Base-by-base conservation (phyloP, 192 early-diverging fungal species). In the Borealophlyctis nickersoniae region DNA sequence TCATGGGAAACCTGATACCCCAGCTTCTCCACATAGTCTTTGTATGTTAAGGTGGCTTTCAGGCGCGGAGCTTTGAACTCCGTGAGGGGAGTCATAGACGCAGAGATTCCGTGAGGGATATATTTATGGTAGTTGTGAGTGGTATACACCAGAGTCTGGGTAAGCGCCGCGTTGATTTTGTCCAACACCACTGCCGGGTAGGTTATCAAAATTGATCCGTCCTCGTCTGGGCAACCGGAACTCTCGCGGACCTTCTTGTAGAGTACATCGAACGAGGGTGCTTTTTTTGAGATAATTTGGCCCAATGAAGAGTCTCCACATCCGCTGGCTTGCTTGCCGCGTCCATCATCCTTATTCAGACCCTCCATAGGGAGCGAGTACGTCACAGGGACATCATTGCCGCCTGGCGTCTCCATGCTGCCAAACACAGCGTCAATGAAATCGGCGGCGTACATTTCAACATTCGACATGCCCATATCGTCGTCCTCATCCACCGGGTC, bases 51-150 rank as follows among this genome's bases (percentile, higher is more conserved):
- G 13, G 49, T 55, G 14, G 48, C 61, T 3, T 27, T 45, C 19
- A 45, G 54, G 28, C 65, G 63, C 28, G 16, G 22, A 34, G 58
- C 65, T 19, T 58, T 53, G 45, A 77, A 72, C n/a, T 16, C 39
- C 5, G 49, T 52, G 9, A 23, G 32, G 11, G 66, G 62, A 16
- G 31, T 33, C 57, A 72, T 34, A 56, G 59, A 32, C 11, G 36
- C 24, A 1, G 26, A 14, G 27, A 75, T 28, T 4, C 48, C 13
- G n/a, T 56, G 36, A n/a, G 54, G 9, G 4, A 66, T 26, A 34
- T 78, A 78, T 22, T 65, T 71, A 11, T 50, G 33, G 23, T 60
- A 31, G 62, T 75, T 78, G 49, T 75, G 73, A 29, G 70, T 60
- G 2, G 77, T 78, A 30, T 58, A 33, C 0, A 66, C 58, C 0